Evolutionary conservation across 179 eudicot genomes (phyloP).

Genomic region (Beta corolliflora): DNA sequence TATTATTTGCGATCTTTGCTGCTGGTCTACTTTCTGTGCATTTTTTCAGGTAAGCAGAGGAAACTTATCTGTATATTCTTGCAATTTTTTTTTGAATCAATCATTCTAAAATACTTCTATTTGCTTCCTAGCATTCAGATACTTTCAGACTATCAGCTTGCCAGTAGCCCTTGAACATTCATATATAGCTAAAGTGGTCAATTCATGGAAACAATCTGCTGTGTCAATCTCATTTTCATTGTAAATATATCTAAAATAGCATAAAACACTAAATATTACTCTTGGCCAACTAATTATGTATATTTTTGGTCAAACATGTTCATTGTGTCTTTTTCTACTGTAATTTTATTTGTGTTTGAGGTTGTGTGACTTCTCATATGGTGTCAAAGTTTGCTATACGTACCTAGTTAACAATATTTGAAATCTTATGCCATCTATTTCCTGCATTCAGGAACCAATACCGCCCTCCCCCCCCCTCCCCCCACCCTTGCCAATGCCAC

Average conservation of each 20-base stretch:
- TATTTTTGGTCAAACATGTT: neutral
- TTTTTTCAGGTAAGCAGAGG: conserved; percentile 68
- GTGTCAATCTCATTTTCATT: neutral
- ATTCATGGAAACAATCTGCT: neutral
- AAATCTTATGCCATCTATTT: too few species aligned
- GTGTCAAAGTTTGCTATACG: neutral
- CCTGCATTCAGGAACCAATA: too few species aligned
- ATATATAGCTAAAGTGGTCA: neutral
- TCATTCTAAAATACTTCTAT: neutral
- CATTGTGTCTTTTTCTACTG: neutral
- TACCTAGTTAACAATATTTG: neutral
- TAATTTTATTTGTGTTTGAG: neutral
- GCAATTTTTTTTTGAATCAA: neutral
- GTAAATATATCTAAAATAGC: neutral
- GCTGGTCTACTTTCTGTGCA: conserved; percentile 69
- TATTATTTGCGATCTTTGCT: conserved; percentile 39
- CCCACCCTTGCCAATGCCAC: too few species aligned
- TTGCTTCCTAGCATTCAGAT: neutral
- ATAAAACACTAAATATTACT: neutral
- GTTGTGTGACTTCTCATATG: neutral
- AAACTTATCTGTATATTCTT: neutral
- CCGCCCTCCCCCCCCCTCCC: too few species aligned
- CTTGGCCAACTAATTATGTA: neutral
- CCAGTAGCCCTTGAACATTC: neutral
- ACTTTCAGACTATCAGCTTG: neutral